Base-by-base conservation (phyloP, 805 yeast species). In the Sungouiozyma intestinalis region DNA sequence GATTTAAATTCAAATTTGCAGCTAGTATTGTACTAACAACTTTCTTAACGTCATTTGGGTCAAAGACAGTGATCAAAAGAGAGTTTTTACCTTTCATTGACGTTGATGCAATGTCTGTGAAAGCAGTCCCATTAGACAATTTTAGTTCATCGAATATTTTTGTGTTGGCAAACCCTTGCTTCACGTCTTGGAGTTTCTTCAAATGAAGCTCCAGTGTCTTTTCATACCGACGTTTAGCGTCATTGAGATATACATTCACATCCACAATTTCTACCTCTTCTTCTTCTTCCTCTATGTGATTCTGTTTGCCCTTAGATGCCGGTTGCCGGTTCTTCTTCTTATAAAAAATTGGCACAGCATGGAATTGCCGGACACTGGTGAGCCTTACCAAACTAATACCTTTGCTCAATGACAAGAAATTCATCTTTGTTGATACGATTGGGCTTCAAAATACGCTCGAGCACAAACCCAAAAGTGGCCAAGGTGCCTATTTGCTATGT, bases 41-140 rank as follows among this genome's bases (percentile, higher is more conserved):
- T 46, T 74, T 71, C 51, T 85, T 81, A 33, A 77, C 71, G 49
- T 84, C 73, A 40, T 70, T 71, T 5, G 95, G 94, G 54, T 90
- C 96, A 60, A 81, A 90, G 2, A 87, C 88, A 0, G 95, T 86
- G n/a, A 90, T 75, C 27, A 74, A 63, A 40, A 85, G 67, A 50
- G 76, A 70, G 51, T 84, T 72, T 20, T 71, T 67, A 5, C 90
- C 92, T 50, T 81, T 81, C 40, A 76, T 50, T 0, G 81, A 65
- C 2, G 90, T 80, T 46, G 79, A 80, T 1, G 95, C 95, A 21
- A 85, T 63, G 24, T 77, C 68, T 2, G 76, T 72, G 56, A 81
- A 81, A 2, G 70, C 70, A 2, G 55, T 57, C 6, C 65, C 59
- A 40, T 71, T 67, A 13, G 72, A 67, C 15, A 90, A 71, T 34